Conservation (phyloP, 1,284 basidiomycete species). For the Cutaneotrichosporon dermatis region DNA sequence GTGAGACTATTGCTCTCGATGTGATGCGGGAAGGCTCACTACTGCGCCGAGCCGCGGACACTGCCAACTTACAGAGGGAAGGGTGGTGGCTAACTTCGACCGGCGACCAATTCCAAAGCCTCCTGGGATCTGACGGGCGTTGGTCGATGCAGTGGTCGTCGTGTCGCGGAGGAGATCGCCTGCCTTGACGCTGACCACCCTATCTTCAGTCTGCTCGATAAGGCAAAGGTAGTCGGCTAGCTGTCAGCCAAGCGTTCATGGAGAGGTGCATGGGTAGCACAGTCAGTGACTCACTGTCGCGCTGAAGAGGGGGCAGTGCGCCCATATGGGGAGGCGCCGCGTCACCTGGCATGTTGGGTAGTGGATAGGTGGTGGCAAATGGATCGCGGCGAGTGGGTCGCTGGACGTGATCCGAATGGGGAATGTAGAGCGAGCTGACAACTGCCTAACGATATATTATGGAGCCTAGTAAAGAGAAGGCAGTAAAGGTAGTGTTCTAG, state of each 20-base stretch:
- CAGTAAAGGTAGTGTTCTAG: too few relatives aligned
- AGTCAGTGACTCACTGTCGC: not conserved
- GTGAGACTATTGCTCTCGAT: not conserved
- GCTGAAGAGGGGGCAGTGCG: not conserved
- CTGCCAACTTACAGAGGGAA: conserved; percentile 4
- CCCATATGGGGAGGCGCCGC: not conserved
- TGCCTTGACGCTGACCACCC: not conserved
- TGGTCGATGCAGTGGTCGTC: too few relatives aligned
- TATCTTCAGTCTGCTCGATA: not conserved
- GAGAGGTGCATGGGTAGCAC: not conserved
- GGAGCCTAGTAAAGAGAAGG: too few relatives aligned
- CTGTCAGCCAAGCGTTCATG: not conserved
- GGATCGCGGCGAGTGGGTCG: too few relatives aligned
- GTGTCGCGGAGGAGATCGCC: not conserved
- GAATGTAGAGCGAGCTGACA: not conserved
- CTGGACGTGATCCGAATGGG: not conserved
- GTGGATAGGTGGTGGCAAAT: not conserved
- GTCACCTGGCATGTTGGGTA: not conserved
- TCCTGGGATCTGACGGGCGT: not conserved
- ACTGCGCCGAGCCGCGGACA: too few relatives aligned
- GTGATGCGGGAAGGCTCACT: too few relatives aligned
- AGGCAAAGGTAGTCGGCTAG: not conserved
- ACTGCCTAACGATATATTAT: too few relatives aligned
- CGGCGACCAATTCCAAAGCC: conserved; percentile 6
- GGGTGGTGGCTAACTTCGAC: not conserved